Evolutionary conservation across 1,284 basidiomycete species (phyloP).

Genomic region (Stygiomarasmius scandens): DNA sequence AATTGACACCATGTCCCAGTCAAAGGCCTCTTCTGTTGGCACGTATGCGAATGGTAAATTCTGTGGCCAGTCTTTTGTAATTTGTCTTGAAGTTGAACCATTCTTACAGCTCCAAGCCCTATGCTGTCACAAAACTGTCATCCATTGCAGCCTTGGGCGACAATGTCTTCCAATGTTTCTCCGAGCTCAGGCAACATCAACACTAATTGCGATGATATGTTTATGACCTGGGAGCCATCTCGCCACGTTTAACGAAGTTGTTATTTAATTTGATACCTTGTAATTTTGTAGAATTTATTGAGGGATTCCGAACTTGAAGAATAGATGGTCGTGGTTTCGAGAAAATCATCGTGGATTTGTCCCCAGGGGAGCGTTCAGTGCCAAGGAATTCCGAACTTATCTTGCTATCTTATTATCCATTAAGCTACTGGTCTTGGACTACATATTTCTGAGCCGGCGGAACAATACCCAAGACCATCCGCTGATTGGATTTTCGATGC

Average conservation of each 20-base stretch:
- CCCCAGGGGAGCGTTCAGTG: no score
- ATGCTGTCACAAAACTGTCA: not conserved
- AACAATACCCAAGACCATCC: no score
- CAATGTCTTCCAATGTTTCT: not conserved
- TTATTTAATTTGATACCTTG: not conserved
- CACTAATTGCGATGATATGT: conserved; percentile 5
- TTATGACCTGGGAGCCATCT: conserved; percentile 19
- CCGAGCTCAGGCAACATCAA: not conserved
- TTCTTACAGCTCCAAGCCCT: not conserved
- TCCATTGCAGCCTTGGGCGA: conserved; percentile 1
- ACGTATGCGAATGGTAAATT: not conserved
- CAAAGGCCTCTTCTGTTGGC: not conserved
- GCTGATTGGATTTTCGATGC: no score
- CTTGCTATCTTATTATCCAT: no score
- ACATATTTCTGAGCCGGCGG: no score
- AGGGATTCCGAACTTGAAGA: no score
- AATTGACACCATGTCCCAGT: conserved; percentile 5
- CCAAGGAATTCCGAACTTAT: no score
- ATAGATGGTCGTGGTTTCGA: no score
- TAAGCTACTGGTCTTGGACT: no score
- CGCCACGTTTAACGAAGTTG: not conserved
- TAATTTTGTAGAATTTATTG: not conserved
- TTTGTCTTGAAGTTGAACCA: not conserved
- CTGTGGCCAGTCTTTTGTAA: not conserved
- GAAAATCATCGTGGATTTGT: no score